Evolutionary conservation across 768 basidiomycete genomes (phyloP).

Genomic region (Russula ochroleuca): DNA sequence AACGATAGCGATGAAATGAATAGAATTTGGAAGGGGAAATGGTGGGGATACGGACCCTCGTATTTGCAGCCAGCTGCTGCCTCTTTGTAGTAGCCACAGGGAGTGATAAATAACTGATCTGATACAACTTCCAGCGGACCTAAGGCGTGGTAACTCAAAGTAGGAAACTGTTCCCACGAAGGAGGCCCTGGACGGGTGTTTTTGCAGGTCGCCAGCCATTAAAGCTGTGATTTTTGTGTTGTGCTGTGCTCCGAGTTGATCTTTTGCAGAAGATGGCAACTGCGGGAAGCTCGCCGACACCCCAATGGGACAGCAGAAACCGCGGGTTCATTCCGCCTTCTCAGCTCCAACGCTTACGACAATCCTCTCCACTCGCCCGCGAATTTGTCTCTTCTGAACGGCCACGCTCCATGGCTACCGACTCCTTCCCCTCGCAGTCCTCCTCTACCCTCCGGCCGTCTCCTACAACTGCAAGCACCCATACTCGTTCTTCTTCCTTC

Average conservation of each 20-base stretch:
- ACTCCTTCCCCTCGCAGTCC: conserved; percentile 3
- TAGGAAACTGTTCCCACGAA: background rate
- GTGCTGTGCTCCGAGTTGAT: background rate
- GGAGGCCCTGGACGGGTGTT: background rate
- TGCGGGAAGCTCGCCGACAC: conserved; percentile 29
- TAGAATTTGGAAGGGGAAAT: background rate
- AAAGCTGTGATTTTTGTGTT: background rate
- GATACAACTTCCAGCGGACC: background rate
- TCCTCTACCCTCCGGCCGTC: conserved; percentile 19
- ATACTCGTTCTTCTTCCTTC: conserved; percentile 59
- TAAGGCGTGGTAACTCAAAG: background rate
- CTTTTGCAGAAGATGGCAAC: conserved; percentile 20
- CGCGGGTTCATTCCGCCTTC: conserved; percentile 38
- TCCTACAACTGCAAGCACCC: conserved; percentile 33
- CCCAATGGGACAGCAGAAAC: conserved; percentile 39
- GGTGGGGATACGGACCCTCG: background rate
- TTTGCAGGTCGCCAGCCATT: background rate
- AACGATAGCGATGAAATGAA: background rate
- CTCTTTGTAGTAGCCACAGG: background rate
- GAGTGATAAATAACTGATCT: background rate
- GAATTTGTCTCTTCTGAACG: conserved; percentile 24
- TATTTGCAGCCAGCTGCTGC: too few species aligned
- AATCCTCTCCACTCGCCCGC: conserved; percentile 32
- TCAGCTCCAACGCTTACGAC: conserved; percentile 34
- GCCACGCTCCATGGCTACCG: conserved; percentile 19